Evolutionary conservation across 805 yeast genomes (phyloP), one percentile per base, ranked within the genome.

Genomic region (Lipomyces spencermartinsiae): DNA sequence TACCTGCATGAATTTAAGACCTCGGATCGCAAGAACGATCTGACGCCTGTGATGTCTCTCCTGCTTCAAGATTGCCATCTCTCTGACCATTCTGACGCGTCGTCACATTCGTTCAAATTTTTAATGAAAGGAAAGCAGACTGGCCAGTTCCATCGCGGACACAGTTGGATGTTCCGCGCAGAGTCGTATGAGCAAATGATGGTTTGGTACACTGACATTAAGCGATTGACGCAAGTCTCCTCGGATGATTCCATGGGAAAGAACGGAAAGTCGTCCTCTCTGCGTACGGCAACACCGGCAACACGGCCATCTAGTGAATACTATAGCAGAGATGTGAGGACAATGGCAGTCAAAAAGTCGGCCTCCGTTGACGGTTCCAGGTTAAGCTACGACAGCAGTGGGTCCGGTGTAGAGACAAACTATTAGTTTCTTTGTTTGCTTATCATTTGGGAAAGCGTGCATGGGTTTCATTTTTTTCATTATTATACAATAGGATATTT

Each of bases 151-250:
- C 89, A 88, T 70, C 84, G 92, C 75, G 91, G 92, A 56, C 98
- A 93, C 80, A 93, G 92, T 74, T 92, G 95, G 92, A 95, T 93
- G n/a, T 93, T 94, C 81, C 85, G 97, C 72, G 89, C 96, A n/a
- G 95, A 91, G 75, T 85, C 90, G 60, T 90, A 90, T 74, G 90
- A 88, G 55, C 78, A 84, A 39, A 91, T 93, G 94, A 86, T 89
- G 77, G 84, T 83, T 53, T 94, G 99, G 99, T 91, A 86, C 78
- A 86, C 86, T 72, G 97, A 91, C 75, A 83, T 94, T 72, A 87
- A 88, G 76, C 49, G 64, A 46, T 57, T 69, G 35, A 63, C 71
- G 2, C 68, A 66, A n/a, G 54, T 61, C 14, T 22, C 56, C 14
- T 22, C 19, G 57, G 57, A 37, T 14, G 43, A 37, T 2, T 14